Evolutionary conservation across 1,284 basidiomycete species (phyloP), one percentile per base, ranked within the genome.

Genomic region (Retiboletus flavoniger): DNA sequence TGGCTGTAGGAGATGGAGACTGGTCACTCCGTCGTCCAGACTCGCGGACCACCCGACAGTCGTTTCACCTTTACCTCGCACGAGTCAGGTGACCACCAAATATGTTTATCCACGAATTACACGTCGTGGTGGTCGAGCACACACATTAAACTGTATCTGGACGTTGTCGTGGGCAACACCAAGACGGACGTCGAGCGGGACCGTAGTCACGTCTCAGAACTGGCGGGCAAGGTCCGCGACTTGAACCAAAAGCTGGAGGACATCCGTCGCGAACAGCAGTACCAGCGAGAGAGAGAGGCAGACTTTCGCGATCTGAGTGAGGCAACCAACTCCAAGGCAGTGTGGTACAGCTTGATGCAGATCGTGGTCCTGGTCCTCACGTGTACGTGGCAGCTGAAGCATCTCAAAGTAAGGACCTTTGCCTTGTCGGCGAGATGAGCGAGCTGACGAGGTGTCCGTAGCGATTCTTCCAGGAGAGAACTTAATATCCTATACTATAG

Each of bases 31-130:
- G 89, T 96, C 29, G 93, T 94, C 39, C 89, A 90, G 64, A 95
- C 94, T 3, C 87, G 86, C 16, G 97, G 96, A 1, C 90, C 94
- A 7, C 78, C 86, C 7, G 91, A 97, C 53, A 91, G 96, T 46
- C 86, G 87, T 59, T 99, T 99, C 75, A 98, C 96, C 0, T 99
- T 99, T 70, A 97, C 96, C 17, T 95, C 94, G 3, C 93, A 98
- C 73, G 93, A 96, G 60, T 83, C 95, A 53, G 96, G 95, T 51
- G 95, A 98, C 77, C 97, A 99, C 75, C 86, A 91, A 53, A 97
- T 99, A 70, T 99, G 97, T 71, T 81, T 99, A 50, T 88, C 88
- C 13, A 91, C 93, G 29, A 94, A 95, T 69, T 89, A 93, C 69
- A 80, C 87, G 7, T 85, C 90, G 7, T 95, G 91, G 87, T 90